Conservation (phyloP, 495 filamentous ascomycete genomes). For the Aspergillus kassunensis region DNA sequence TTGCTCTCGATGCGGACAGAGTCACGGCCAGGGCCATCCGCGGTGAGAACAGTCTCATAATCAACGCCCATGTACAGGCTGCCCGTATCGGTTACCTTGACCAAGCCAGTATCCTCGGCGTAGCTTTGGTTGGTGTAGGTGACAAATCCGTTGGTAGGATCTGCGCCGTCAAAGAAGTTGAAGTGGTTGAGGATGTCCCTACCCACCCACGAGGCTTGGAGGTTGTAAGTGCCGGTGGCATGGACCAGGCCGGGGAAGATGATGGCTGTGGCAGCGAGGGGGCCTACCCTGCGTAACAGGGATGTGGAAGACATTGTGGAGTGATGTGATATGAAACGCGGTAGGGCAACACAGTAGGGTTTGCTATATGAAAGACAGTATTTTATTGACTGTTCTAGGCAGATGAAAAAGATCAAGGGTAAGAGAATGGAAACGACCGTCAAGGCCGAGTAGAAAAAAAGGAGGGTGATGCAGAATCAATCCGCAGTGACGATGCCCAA, state of each 20-base stretch:
- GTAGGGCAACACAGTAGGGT: neutral
- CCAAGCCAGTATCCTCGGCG: constrained; percentile 54
- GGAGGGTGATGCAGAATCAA: constrained; percentile 18
- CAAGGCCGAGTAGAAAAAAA: constrained; percentile 16
- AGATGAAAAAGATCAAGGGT: constrained; percentile 7
- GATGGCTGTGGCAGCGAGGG: constrained; percentile 18
- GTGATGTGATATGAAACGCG: neutral
- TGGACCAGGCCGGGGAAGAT: constrained; percentile 11
- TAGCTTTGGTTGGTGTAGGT: constrained; percentile 55
- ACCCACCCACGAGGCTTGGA: constrained; percentile 43
- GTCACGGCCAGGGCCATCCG: constrained; percentile 51
- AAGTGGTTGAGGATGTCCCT: constrained; percentile 50
- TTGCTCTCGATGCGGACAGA: constrained; percentile 68
- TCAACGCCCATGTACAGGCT: constrained; percentile 53
- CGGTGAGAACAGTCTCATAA: constrained; percentile 30
- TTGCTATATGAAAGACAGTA: neutral
- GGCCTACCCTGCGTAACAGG: constrained; percentile 15
- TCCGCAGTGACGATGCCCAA: constrained; percentile 13
- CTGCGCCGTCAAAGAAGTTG: constrained; percentile 44
- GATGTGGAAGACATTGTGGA: constrained; percentile 17
- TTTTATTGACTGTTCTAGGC: neutral
- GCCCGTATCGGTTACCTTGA: constrained; percentile 49
- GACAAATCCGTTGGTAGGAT: constrained; percentile 70
- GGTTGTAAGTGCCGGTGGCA: constrained; percentile 30
- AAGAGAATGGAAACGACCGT: constrained; percentile 21